phyloP scores from a whole-genome alignment of 192 early-diverging fungal species.

The Haplosporangium gracile region DNA sequence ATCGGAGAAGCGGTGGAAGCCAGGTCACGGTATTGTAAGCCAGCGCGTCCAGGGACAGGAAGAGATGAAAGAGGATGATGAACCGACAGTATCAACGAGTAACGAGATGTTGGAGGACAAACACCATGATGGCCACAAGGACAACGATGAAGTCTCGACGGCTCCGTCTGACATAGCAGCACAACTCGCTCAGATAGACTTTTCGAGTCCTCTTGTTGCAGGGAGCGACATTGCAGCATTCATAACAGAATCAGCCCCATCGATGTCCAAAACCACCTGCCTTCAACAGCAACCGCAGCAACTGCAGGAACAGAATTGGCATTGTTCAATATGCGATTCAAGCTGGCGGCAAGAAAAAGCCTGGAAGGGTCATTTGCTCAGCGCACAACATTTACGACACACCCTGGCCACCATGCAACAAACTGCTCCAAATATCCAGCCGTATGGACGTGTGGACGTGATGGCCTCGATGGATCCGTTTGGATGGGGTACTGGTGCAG shows the following conservation, averaged over 20 bases:
- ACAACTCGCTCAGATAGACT: neutral
- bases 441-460: conserved; percentile 20
- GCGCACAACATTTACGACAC: conserved; percentile 35
- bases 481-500: conserved; percentile 34
- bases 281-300: neutral
- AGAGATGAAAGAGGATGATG: neutral
- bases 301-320: neutral
- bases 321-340: conserved; percentile 26
- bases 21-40: neutral
- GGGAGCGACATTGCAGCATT: neutral
- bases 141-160: neutral
- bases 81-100: neutral
- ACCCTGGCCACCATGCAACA: conserved; percentile 7
- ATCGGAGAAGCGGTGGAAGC: neutral
- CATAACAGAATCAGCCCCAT: neutral
- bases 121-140: neutral
- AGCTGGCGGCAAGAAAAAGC: conserved; percentile 23
- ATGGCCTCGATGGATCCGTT: conserved; percentile 31
- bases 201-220: neutral
- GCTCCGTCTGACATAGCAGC: neutral
- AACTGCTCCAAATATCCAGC: neutral
- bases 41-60: neutral
- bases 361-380: conserved; percentile 31
- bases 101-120: neutral
- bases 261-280: neutral